Base-by-base conservation (phyloP, 306 rosid species). In the Gillenia trifoliata region DNA sequence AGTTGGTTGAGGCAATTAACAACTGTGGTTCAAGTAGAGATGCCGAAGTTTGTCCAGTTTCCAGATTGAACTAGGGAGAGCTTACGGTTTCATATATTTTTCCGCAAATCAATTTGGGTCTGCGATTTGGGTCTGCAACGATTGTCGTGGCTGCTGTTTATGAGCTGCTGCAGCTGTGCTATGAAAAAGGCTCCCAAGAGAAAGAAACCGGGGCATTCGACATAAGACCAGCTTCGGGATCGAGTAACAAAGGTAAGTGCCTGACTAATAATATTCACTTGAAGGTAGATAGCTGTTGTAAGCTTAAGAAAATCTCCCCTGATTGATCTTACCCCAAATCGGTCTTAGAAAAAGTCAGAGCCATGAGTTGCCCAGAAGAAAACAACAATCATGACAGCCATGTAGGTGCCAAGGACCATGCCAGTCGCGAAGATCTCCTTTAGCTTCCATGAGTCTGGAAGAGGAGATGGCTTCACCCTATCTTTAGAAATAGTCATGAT, bases 401-500 rank as follows among this genome's bases (percentile, higher is more conserved):
- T 74, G 86, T 93, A 93, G 25, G 98, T 40, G 43, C 98, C 98
- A 20, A 93, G 92, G 59, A 90, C 88, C 11, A 84, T 0, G 15
- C 98, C 98, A 0, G 96, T 91, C 28, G 93, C 84, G 20, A 93
- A 93, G 80, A 93, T 93, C 90, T 93, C 98, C 16, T 34, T 84
- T 13, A 93, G 86, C 77, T 93, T 93, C 98, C 98, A 90, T 33
- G 98, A 93, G 76, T 93, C 98, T 6, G 98, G 98, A 30, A 75
- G 23, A 20, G 98, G 98, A 60, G 98, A 93, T 77, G 98, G 92
- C 79, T 91, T 93, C 57, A 93, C 98, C 66, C 95, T 84, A 31
- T 93, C 96, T 84, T 93, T 93, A 13, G 98, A 89, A 72, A 93
- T 93, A 40, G 98, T 93, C 98, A 90, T 93, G 81, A 93, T 93